phyloP scores from a whole-genome alignment of 2,329 filamentous ascomycete genomes.

The Teratosphaeria destructans region DNA sequence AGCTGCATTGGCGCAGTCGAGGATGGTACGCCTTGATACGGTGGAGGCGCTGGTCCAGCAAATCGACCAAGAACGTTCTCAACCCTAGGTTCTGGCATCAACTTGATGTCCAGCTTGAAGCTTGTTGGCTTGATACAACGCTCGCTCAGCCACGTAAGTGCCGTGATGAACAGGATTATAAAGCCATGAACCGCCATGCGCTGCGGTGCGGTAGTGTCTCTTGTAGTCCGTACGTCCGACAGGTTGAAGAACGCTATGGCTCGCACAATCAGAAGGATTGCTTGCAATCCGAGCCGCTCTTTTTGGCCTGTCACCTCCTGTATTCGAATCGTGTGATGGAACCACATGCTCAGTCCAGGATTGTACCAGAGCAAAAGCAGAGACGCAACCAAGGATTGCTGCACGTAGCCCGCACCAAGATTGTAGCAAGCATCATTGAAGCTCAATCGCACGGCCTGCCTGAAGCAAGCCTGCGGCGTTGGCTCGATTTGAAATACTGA shows the following conservation, averaged over 20 bases:
- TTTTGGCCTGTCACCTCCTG: conserved; percentile 32
- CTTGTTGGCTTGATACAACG: conserved; percentile 14
- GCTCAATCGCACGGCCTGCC: conserved; percentile 5
- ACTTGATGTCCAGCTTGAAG: conserved; percentile 22
- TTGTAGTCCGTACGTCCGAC: conserved; percentile 9
- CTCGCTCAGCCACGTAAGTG: conserved; percentile 23
- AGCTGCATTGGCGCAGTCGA: conserved; percentile 18
- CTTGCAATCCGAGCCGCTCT: conserved; percentile 58
- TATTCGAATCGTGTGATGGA: conserved; percentile 19
- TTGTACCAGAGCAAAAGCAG: conserved; percentile 24
- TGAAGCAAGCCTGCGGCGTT: conserved; percentile 8
- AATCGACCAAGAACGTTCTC: conserved; percentile 17
- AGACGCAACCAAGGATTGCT: conserved; percentile 13
- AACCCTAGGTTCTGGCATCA: conserved; percentile 24
- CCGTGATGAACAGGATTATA: conserved; percentile 42
- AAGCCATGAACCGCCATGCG: conserved; percentile 45
- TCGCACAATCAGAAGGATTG: conserved; percentile 48
- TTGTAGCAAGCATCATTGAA: conserved; percentile 15
- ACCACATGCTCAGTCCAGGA: conserved; percentile 20
- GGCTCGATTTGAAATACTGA: conserved; percentile 6
- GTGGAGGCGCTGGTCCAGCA: conserved; percentile 16
- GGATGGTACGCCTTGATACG: conserved; percentile 16
- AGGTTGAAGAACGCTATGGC: conserved; percentile 29
- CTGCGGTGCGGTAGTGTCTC: conserved; percentile 14
- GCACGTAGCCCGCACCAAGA: conserved; percentile 14